A percentile compares a stretch with the other conserved stretches of the same genome.
Conservation (phyloP, 2,329 filamentous ascomycete species). For the Exutisphaerella laricina region DNA sequence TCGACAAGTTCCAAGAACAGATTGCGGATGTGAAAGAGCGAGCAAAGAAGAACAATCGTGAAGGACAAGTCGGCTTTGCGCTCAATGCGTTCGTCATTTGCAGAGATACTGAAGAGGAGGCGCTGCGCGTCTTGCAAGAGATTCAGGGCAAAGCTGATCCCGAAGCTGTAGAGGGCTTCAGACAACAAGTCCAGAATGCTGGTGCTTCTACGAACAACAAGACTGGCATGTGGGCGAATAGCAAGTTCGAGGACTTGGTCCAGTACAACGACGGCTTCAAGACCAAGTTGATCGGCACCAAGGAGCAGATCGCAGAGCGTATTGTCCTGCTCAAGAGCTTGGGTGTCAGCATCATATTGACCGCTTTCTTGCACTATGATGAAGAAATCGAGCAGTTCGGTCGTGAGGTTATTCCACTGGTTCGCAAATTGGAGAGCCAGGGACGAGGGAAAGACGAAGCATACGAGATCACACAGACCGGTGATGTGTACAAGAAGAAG, state of each 20-base stretch:
- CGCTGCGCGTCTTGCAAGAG: conserved; percentile 45
- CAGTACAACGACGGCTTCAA: conserved; percentile 55
- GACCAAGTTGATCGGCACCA: conserved; percentile 50
- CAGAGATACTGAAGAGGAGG: conserved; percentile 47
- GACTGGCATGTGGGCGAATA: conserved; percentile 51
- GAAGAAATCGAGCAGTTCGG: conserved; percentile 50
- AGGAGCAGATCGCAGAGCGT: conserved; percentile 48
- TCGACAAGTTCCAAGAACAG: conserved; percentile 48
- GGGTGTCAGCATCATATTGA: conserved; percentile 41
- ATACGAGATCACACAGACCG: conserved; percentile 44
- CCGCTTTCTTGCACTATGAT: conserved; percentile 49
- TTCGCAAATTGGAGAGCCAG: conserved; percentile 44
- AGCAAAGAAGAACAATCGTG: conserved; percentile 42
- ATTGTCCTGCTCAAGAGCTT: conserved; percentile 46
- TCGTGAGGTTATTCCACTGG: conserved; percentile 43
- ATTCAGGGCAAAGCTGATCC: conserved; percentile 51
- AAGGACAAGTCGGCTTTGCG: conserved; percentile 45
- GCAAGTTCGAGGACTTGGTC: conserved; percentile 49
- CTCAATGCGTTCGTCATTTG: conserved; percentile 49
- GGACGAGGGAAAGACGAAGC: conserved; percentile 45
- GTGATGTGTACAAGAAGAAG: conserved; percentile 41
- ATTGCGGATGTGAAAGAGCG: conserved; percentile 47
- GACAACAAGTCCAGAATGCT: conserved; percentile 47
- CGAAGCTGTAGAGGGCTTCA: conserved; percentile 48
- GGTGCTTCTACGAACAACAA: conserved; percentile 45